A percentile compares a stretch with the other conserved stretches of the same genome.
phyloP scores from a whole-genome alignment of 83 land plant species.

The Isoetes engelmannii region DNA sequence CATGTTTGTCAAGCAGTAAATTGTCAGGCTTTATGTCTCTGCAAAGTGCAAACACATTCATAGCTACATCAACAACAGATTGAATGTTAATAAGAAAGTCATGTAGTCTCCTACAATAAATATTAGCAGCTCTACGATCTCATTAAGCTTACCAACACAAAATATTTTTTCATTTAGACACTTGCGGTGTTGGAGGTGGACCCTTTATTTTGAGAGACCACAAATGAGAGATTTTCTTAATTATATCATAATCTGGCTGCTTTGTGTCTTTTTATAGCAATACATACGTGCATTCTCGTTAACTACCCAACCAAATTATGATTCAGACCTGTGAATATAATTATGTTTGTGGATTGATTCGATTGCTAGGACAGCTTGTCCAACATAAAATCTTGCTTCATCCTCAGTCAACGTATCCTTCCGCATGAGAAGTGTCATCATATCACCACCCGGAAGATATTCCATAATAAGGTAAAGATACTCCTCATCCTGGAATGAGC shows the following conservation, averaged over 20 bases:
- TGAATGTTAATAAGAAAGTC: not conserved
- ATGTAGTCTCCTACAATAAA: not conserved
- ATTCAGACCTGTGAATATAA: constrained; percentile 49
- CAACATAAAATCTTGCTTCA: constrained; percentile 69
- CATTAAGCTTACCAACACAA: not conserved
- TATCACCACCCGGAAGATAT: constrained; percentile 67
- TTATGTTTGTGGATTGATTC: constrained; percentile 66
- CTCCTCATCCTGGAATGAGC: constrained; percentile 68
- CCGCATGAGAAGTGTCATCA: constrained; percentile 68
- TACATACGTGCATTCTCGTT: not conserved
- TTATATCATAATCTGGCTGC: not conserved
- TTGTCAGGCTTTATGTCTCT: constrained; percentile 73
- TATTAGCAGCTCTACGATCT: not conserved
- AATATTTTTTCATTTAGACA: not conserved
- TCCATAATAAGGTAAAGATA: constrained; percentile 58
- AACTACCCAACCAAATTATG: not conserved
- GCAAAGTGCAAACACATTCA: constrained; percentile 6
- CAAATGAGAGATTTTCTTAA: not conserved
- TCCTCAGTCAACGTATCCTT: constrained; percentile 59
- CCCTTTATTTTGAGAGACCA: not conserved
- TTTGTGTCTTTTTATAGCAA: not conserved
- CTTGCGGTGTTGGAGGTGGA: no score
- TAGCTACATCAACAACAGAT: constrained; percentile 1
- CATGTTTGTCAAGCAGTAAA: constrained; percentile 49
- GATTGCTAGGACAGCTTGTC: constrained; percentile 51